Conservation (phyloP, 177 flowering plant species). For the Tripterygium wilfordii region DNA sequence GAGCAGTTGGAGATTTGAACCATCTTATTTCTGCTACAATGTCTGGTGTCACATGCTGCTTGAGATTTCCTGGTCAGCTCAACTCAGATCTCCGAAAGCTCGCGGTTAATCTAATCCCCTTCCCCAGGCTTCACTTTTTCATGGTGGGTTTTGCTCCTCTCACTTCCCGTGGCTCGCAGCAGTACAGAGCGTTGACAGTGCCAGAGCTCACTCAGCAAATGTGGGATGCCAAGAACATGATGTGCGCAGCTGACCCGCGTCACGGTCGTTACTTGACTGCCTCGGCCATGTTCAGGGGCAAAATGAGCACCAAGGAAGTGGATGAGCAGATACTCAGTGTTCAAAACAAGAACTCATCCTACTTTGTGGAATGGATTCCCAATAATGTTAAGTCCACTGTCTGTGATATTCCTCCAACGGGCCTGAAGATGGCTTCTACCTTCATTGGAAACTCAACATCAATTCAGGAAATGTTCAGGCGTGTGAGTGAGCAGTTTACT, state of each 20-base stretch:
- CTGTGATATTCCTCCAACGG: constrained; percentile 31
- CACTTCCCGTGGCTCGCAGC: constrained; percentile 34
- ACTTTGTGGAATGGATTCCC: constrained; percentile 39
- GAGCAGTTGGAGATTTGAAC: constrained; percentile 37
- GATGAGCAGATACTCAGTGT: constrained; percentile 36
- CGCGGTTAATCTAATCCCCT: constrained; percentile 35
- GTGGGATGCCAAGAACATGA: constrained; percentile 42
- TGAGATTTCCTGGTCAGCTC: constrained; percentile 36
- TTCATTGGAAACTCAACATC: constrained; percentile 38
- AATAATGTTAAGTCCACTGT: constrained; percentile 35
- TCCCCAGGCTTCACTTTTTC: constrained; percentile 41
- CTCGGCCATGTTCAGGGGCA: constrained; percentile 37
- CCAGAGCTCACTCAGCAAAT: constrained; percentile 40
- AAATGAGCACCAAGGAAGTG: too few species aligned
- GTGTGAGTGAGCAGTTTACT: constrained; percentile 42
- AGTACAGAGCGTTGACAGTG: constrained; percentile 28
- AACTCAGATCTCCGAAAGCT: constrained; percentile 36
- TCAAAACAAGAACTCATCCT: constrained; percentile 38
- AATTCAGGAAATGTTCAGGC: constrained; percentile 34
- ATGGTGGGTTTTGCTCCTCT: too few species aligned
- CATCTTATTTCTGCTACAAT: constrained; percentile 36
- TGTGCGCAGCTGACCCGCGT: constrained; percentile 37
- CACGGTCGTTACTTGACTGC: constrained; percentile 35
- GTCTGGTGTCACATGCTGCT: constrained; percentile 37
- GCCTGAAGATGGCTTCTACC: constrained; percentile 33